Evolutionary conservation across 169 alveolate genomes (phyloP).

Genomic region (Amoebophrya sp.): DNA sequence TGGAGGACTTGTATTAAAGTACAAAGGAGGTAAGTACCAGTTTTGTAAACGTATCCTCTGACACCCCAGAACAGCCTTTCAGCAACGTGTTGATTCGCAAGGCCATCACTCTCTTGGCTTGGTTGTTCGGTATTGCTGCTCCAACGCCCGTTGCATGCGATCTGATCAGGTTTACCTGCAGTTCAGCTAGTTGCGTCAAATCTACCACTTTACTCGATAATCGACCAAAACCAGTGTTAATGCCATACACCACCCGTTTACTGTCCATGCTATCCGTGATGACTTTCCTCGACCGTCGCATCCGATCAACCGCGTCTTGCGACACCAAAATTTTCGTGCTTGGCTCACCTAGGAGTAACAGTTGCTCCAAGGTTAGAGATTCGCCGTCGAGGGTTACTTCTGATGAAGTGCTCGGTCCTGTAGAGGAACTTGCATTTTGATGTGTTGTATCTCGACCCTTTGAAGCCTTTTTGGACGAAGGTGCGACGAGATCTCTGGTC

Average conservation of each 20-base stretch:
- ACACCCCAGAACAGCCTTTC: slow-evolving; percentile 56
- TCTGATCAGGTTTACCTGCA: slow-evolving; percentile 50
- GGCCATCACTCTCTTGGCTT: slow-evolving; percentile 46
- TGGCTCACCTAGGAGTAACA: neutral
- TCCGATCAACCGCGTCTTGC: neutral
- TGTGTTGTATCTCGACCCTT: too few species aligned
- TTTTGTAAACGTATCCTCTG: slow-evolving; percentile 38
- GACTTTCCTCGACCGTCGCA: neutral
- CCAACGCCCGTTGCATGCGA: slow-evolving; percentile 61
- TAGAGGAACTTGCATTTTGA: too few species aligned
- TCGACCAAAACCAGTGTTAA: slow-evolving; percentile 60
- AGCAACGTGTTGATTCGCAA: slow-evolving; percentile 54
- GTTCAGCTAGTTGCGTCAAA: slow-evolving; percentile 45
- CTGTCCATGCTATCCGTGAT: slow-evolving; percentile 31
- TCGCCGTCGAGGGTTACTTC: neutral
- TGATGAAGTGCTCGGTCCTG: too few species aligned
- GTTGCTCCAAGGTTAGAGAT: neutral
- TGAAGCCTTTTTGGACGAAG: too few species aligned
- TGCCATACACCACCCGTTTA: slow-evolving; percentile 50
- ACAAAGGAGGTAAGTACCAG: too few species aligned
- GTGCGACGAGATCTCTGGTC: too few species aligned
- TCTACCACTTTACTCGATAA: slow-evolving; percentile 50
- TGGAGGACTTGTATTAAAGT: too few species aligned
- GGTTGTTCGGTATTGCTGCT: slow-evolving; percentile 38
- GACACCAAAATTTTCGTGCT: neutral